Conservation (phyloP, 768 basidiomycete genomes). For the Butyriboletus loyo region DNA sequence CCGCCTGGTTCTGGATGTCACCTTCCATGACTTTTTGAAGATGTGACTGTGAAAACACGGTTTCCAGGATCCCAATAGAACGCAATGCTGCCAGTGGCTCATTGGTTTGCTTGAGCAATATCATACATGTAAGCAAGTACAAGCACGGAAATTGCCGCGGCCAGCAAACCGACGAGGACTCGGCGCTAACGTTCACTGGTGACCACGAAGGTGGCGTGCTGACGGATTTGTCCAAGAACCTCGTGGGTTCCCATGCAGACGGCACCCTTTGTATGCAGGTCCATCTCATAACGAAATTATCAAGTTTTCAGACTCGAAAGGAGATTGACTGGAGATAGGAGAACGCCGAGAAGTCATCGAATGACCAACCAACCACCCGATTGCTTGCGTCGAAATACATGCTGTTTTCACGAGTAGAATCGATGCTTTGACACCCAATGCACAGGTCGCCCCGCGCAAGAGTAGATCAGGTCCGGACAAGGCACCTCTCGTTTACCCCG, state of each 20-base stretch:
- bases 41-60: not conserved
- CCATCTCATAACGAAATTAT: not conserved
- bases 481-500: not conserved
- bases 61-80: not conserved
- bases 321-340: slow-evolving; percentile 15
- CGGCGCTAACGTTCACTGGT: not conserved
- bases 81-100: not conserved
- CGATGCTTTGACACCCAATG: not conserved
- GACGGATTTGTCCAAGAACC: not conserved
- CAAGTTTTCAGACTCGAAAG: not conserved
- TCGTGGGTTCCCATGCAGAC: slow-evolving; percentile 2
- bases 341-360: not conserved
- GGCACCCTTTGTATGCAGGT: not conserved
- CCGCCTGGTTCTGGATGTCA: not conserved
- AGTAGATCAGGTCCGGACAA: not conserved
- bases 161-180: not conserved
- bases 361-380: not conserved
- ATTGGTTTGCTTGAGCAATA: not conserved
- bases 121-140: too few relatives aligned
- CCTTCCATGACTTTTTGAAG: not conserved
- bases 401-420: not conserved
- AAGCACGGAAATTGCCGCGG: not conserved
- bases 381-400: not conserved
- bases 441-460: not conserved
- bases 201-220: not conserved